phyloP scores from a whole-genome alignment of 257 asterid genomes.

The Coffea eugenioides region DNA sequence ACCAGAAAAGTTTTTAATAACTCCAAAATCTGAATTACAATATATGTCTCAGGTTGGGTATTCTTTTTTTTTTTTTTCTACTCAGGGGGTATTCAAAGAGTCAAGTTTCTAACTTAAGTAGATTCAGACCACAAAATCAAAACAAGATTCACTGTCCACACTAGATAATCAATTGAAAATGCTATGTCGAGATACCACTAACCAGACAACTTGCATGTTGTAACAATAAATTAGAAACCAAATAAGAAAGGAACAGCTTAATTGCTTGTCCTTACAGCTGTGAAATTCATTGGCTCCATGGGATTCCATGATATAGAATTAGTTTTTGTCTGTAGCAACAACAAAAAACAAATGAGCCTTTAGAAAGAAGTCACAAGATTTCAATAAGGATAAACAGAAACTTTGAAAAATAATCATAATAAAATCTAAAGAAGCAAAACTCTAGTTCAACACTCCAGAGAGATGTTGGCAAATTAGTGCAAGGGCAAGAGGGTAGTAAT shows the following conservation, averaged over 20 bases:
- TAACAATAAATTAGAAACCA: neutral
- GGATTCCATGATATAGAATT: slow-evolving; percentile 96
- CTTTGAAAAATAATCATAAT: too few species aligned
- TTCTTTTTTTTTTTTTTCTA: neutral
- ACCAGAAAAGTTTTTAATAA: neutral
- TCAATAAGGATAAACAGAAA: neutral
- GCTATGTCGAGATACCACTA: neutral
- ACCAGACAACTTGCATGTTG: neutral
- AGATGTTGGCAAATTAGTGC: neutral
- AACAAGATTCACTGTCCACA: neutral
- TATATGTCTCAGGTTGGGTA: neutral
- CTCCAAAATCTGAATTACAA: neutral
- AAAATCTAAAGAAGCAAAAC: neutral
- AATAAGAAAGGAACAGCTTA: slow-evolving; percentile 7
- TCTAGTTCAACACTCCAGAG: neutral
- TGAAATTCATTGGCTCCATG: slow-evolving; percentile 98
- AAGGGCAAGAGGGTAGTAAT: neutral
- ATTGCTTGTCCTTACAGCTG: slow-evolving; percentile 65
- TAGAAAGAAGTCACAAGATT: neutral
- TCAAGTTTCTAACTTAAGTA: neutral
- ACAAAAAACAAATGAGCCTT: neutral
- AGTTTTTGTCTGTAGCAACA: slow-evolving; percentile 64
- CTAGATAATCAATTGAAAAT: neutral
- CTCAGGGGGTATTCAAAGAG: neutral
- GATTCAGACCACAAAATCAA: neutral